Evolutionary conservation across 352 stramenopile species (phyloP), one percentile per base, ranked within the genome.

Genomic region (Lagenidium giganteum): DNA sequence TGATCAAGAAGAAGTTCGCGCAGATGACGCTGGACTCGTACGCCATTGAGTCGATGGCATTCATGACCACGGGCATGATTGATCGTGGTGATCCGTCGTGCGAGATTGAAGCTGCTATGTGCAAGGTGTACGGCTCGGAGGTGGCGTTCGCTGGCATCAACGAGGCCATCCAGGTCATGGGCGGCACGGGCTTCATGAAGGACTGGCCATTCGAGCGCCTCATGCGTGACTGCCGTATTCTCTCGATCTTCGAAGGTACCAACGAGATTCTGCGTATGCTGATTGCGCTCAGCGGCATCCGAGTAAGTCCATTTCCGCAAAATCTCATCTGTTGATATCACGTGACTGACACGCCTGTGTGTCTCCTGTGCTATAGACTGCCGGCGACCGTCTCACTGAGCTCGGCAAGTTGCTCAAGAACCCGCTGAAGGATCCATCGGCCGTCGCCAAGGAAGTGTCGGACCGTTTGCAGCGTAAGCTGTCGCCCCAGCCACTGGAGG

Each of bases 191-290:
- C 21, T 96, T 95, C 63, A 95, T 95, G 81, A 93, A 88, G 53
- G 87, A 96, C 46, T 96, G 83, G 68, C 83, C 81, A 6, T 93
- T 96, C 35, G 88, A 97, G 68, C 87, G 83, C 40, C 80, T 87
- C 49, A 94, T 95, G 79, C 76, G 88, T 38, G 88, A 97, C 61
- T 88, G 69, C 51, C 88, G 88, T 27, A 95, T 97, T 33, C 56
- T 94, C 36, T 88, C 77, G 12, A 96, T 97, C 46, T 96, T 96
- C 33, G 87, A 96, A 57, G 88, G 88, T 63, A 96, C 88, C 23
- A 95, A 87, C 50, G 81, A 96, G 51, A 96, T 97, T 57, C 61
- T 96, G 35, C 72, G 83, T 36, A 82, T 96, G 67, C 74, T 97
- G n/a, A 95, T 97, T 44, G 81, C 81, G 45, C 69, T 93, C n/a